Evolutionary conservation across 164 flowering plant species (phyloP).

Genomic region (Cinnamomum chago): DNA sequence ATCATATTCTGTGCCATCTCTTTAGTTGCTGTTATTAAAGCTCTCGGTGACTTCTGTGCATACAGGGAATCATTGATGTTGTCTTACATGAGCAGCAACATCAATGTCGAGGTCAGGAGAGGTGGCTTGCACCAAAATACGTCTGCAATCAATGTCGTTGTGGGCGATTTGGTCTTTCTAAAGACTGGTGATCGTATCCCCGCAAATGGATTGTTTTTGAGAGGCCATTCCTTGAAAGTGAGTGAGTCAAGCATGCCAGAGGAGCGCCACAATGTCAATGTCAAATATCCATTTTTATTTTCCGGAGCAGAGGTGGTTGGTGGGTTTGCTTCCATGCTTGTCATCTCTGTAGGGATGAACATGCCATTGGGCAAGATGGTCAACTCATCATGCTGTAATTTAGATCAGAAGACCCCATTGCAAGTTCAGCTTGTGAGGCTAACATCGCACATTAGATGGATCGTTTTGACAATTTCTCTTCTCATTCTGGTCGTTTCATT

Average conservation of each 20-base stretch:
- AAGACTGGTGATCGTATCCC: slow-evolving; percentile 51
- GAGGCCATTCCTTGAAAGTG: slow-evolving; percentile 38
- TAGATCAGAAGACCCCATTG: slow-evolving; percentile 48
- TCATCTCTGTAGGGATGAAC: slow-evolving; percentile 44
- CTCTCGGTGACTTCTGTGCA: slow-evolving; percentile 31
- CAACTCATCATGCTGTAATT: slow-evolving; percentile 40
- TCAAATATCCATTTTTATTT: slow-evolving; percentile 29
- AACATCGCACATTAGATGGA: slow-evolving; percentile 45
- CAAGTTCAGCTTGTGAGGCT: slow-evolving; percentile 53
- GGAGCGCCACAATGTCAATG: slow-evolving; percentile 31
- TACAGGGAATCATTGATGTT: slow-evolving; percentile 31
- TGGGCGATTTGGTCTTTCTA: slow-evolving; percentile 41
- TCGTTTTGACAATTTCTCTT: slow-evolving; percentile 45
- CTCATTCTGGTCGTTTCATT: slow-evolving; percentile 30
- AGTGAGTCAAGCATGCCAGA: slow-evolving; percentile 51
- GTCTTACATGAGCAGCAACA: slow-evolving; percentile 25
- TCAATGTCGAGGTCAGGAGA: slow-evolving; percentile 36
- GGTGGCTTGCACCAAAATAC: slow-evolving; percentile 24
- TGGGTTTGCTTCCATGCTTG: slow-evolving; percentile 47
- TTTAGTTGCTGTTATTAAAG: slow-evolving; percentile 35
- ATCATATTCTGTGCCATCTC: slow-evolving; percentile 40
- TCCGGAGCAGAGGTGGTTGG: slow-evolving; percentile 41
- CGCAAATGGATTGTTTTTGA: slow-evolving; percentile 46
- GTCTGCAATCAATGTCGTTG: slow-evolving; percentile 38
- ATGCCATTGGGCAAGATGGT: slow-evolving; percentile 49